phyloP scores from a whole-genome alignment of 306 rosid genomes.

The Begonia peltatifolia region DNA sequence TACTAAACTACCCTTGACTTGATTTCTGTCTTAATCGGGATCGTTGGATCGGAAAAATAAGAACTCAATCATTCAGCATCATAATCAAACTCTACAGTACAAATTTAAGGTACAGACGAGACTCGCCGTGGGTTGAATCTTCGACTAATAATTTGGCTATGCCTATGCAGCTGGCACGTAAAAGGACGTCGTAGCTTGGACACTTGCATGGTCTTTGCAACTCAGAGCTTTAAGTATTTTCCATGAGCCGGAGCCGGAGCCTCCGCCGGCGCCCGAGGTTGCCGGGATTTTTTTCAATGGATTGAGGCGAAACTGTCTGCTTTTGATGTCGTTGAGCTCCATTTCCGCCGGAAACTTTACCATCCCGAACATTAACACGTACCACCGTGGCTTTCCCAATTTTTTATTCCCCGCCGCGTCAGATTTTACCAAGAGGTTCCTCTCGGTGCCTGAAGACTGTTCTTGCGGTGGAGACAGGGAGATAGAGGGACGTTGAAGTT shows the following conservation, averaged over 20 bases:
- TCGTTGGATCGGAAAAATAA: no score
- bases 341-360: constrained; percentile 60
- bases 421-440: constrained; percentile 1
- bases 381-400: constrained; percentile 50
- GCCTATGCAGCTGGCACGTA: constrained; percentile 19
- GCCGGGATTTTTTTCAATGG: constrained; percentile 1
- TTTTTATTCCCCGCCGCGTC: constrained; percentile 15
- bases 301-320: constrained; percentile 48
- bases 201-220: constrained; percentile 60
- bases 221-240: constrained; percentile 53
- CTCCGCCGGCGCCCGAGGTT: constrained; percentile 8
- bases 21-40: no score
- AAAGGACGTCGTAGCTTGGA: constrained; percentile 41
- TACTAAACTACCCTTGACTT: no score
- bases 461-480: constrained; percentile 8
- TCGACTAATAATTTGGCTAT: no score
- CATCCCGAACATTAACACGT: constrained; percentile 47
- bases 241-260: constrained; percentile 30
- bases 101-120: no score
- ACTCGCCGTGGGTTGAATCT: no score
- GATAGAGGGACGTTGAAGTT: constrained; percentile 16
- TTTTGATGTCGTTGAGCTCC: constrained; percentile 69
- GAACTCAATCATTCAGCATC: no score
- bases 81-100: no score
- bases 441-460: constrained; percentile 14